Evolutionary conservation across 23 red algal genomes (phyloP), one percentile per base, ranked within the genome.

Genomic region (Cyanidioschyzon merolae): DNA sequence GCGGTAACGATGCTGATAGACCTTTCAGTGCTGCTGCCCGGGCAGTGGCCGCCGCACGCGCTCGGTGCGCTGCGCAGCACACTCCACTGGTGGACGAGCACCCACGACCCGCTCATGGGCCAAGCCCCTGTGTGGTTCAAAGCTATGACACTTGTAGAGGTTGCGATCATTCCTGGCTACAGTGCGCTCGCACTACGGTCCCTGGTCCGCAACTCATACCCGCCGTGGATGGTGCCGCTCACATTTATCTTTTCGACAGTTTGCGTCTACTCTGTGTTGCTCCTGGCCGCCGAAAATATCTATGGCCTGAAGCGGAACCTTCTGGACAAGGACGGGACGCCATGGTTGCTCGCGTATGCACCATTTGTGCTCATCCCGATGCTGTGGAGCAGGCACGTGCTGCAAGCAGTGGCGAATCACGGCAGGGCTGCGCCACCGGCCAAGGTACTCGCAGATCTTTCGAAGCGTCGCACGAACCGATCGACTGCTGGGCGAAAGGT

Each of bases 91-190:
- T 71, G 63, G 63, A 32, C 63, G 63, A 25, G 29, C 63, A 71
- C 63, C 12, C 30, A 71, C 63, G 63, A 71, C 63, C 63, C 63
- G 63, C 32, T 71, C n/a, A 71, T 71, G 63, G 63, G 2, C 7
- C 63, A 27, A 27, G 63, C 63, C 7, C 63, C 63, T 7, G 63
- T 71, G 16, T 71, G 63, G 63, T 32, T 71, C 32, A 25, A 35
- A 27, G 63, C 63, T 27, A 71, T 71, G 63, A 71, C 63, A 3
- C 21, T 35, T 27, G 63, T 71, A 7, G 63, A 71, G 29, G 63
- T 35, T 7, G n/a, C 30, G 12, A 25, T 71, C 7, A 32, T 71
- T 3, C 63, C 63, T 25, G 63, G 12, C 12, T 71, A 71, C 29
- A 71, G 63, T 27, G 63, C 30, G 63, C 29, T 71, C 12, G 63